A percentile compares a stretch with the other conserved stretches of the same genome.
Conservation (phyloP, 2,329 filamentous ascomycete genomes). For the Aspergillus tanneri region DNA sequence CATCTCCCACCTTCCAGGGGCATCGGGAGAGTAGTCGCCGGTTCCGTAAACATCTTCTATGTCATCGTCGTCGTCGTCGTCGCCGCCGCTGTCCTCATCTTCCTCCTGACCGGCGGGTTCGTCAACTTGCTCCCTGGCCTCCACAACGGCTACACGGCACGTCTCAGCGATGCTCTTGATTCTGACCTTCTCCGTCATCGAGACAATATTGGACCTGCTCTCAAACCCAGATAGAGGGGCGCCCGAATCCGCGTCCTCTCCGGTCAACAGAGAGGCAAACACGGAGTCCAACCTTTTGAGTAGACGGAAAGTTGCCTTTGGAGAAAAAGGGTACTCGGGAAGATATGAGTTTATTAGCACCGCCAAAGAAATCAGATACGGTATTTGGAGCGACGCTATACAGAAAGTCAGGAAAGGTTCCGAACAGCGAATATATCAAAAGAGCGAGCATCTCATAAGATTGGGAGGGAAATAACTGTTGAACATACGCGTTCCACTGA, state of each 20-base stretch:
- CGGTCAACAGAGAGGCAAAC: conserved; percentile 72
- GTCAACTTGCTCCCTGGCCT: conserved; percentile 55
- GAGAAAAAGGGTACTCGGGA: conserved; percentile 66
- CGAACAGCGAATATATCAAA: too few species aligned
- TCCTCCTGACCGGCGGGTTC: conserved; percentile 43
- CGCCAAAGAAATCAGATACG: conserved; percentile 77
- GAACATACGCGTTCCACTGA: conserved; percentile 76
- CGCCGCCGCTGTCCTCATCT: conserved; percentile 37
- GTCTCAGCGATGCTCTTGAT: conserved; percentile 78
- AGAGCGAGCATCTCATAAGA: too few species aligned
- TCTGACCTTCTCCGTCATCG: conserved; percentile 84
- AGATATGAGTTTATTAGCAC: conserved; percentile 71
- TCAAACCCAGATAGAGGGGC: conserved; percentile 70
- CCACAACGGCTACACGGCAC: conserved; percentile 68
- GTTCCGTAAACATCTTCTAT: conserved; percentile 43
- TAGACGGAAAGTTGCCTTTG: conserved; percentile 66
- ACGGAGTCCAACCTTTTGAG: conserved; percentile 79
- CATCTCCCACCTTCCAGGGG: conserved; percentile 55
- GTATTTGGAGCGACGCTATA: conserved; percentile 75
- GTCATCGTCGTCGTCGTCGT: conserved; percentile 39
- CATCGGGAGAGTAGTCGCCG: conserved; percentile 25
- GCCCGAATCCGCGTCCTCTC: conserved; percentile 64
- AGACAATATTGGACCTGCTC: conserved; percentile 52
- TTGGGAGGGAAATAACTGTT: not conserved
- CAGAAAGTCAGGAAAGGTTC: not conserved